Evolutionary conservation across 108 stramenopile genomes (phyloP).

Genomic region (Nannochloropsis oceanica): DNA sequence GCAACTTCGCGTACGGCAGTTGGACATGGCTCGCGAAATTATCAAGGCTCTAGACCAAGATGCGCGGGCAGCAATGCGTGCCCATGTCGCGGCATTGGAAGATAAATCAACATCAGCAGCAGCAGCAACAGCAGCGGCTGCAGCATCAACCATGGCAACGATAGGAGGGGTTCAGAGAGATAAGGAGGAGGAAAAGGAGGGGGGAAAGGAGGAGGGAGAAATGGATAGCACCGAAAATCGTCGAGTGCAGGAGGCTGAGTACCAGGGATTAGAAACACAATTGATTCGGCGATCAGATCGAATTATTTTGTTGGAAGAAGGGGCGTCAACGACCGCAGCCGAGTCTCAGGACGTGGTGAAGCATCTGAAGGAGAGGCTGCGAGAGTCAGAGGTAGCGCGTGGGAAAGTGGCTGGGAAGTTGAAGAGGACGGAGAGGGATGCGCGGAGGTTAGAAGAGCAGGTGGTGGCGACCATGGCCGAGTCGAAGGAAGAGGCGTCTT

Average conservation of each 20-base stretch:
- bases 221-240: neutral
- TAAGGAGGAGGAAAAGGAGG: too few relatives aligned
- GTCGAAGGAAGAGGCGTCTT: too few relatives aligned
- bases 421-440: too few relatives aligned
- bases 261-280: neutral
- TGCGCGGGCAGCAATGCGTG: neutral
- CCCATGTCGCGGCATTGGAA: neutral
- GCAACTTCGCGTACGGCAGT: neutral
- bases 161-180: too few relatives aligned
- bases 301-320: neutral
- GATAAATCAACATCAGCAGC: neutral
- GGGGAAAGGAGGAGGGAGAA: too few relatives aligned
- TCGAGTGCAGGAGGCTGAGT: neutral
- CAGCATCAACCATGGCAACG: too few relatives aligned
- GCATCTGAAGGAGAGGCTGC: neutral
- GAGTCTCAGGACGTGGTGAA: neutral
- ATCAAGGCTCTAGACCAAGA: neutral
- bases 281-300: neutral
- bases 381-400: neutral
- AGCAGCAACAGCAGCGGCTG: neutral
- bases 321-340: neutral
- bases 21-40: neutral
- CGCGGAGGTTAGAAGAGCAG: too few relatives aligned
- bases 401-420: neutral
- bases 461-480: too few relatives aligned